phyloP scores from a whole-genome alignment of 495 filamentous ascomycete species.

The Aspergillus cavernicola region DNA sequence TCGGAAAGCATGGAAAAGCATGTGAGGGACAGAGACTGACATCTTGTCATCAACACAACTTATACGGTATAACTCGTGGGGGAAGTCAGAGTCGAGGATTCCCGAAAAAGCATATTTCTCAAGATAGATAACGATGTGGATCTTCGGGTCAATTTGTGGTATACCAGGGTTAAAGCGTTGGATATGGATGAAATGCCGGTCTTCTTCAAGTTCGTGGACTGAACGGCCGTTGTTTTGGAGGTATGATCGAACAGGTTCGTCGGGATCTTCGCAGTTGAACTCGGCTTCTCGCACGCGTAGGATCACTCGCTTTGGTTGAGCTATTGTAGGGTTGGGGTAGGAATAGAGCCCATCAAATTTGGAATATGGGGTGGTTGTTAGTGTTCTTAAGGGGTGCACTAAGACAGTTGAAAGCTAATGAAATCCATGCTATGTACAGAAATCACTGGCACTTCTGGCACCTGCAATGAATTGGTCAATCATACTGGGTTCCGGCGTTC shows the following conservation, averaged over 20 bases:
- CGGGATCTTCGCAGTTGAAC: not conserved
- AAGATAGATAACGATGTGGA: not conserved
- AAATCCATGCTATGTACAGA: no score
- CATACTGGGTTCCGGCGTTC: no score
- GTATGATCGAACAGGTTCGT: not conserved
- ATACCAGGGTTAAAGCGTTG: not conserved
- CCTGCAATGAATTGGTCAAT: no score
- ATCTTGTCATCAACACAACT: not conserved
- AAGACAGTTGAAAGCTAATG: no score
- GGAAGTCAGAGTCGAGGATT: not conserved
- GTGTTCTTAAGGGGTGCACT: no score
- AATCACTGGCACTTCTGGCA: no score
- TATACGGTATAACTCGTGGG: slow-evolving; percentile 1
- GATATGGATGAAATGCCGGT: slow-evolving; percentile 1
- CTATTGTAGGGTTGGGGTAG: not conserved
- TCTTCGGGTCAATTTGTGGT: not conserved
- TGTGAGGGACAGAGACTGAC: not conserved
- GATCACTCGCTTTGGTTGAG: not conserved
- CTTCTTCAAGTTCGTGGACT: not conserved
- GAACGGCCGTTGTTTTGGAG: not conserved
- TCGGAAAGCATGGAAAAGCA: not conserved
- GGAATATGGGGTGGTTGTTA: no score
- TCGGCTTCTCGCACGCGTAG: not conserved
- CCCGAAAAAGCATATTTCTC: not conserved
- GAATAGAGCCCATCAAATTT: no score